These are phyloP conservation scores for Hanseniaspora hatyaiensis DNA, from an alignment of 805 yeast species.

Conservation along the genomic window DNA sequence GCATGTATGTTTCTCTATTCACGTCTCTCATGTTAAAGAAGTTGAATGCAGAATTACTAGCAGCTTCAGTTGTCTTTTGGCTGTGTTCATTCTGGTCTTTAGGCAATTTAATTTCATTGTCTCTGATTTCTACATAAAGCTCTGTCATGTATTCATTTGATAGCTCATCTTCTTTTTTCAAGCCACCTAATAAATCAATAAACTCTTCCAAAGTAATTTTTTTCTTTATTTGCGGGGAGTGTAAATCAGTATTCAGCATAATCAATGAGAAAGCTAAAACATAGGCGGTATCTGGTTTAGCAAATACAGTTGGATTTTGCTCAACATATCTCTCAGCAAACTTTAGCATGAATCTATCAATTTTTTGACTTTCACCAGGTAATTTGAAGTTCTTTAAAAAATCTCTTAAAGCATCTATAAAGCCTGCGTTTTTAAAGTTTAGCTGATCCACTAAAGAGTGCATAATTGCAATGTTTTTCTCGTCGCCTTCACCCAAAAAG, in stretches of 20 bases:
- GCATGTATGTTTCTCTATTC: constrained; percentile 73
- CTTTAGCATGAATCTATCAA: constrained; percentile 90
- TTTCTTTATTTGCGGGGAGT: constrained; percentile 71
- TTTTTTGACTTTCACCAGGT: constrained; percentile 97
- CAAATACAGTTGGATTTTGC: constrained; percentile 78
- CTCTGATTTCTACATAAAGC: constrained; percentile 66
- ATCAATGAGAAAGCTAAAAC: constrained; percentile 84
- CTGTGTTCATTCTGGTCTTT: constrained; percentile 92
- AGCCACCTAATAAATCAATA: constrained; percentile 74
- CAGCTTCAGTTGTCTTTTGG: constrained; percentile 28
- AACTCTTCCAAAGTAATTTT: constrained; percentile 86
- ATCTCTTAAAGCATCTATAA: constrained; percentile 75
- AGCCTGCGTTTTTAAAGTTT: constrained; percentile 57
- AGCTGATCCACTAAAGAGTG: constrained; percentile 84
- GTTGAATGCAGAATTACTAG: constrained; percentile 35
- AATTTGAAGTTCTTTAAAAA: constrained; percentile 81
- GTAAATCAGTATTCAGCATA: constrained; percentile 88
- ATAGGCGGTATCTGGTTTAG: constrained; percentile 90
- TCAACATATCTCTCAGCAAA: constrained; percentile 86
- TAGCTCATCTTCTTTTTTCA: constrained; percentile 79
- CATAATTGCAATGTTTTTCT: constrained; percentile 68
- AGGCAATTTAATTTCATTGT: constrained; percentile 76
- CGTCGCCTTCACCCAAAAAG: constrained; percentile 79
- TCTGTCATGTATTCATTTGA: constrained; percentile 59
- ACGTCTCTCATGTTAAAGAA: constrained; percentile 62